A percentile compares a stretch with the other conserved stretches of the same genome.
Evolutionary conservation across 257 asterid genomes (phyloP).

Genomic region (Solanum acaule): DNA sequence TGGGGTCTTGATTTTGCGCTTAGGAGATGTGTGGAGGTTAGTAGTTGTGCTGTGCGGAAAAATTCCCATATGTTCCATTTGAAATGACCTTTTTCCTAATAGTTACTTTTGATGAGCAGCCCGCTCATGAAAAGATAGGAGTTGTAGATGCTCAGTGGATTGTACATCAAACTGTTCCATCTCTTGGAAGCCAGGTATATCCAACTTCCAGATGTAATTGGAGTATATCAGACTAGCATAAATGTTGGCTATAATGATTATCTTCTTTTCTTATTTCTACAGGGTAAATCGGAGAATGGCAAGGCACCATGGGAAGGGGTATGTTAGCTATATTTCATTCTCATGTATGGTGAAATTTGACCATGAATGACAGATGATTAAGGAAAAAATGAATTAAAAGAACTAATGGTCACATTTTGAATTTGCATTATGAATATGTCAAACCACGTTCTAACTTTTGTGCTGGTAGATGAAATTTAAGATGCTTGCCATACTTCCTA

Average conservation of each 20-base stretch:
- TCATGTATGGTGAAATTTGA: not conserved
- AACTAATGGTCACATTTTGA: not conserved
- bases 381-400: not conserved
- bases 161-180: conserved; percentile 92
- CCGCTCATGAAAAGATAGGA: conserved; percentile 91
- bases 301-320: conserved; percentile 99
- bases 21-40: conserved; percentile 85
- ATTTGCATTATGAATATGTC: not conserved
- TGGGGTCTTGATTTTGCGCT: conserved; percentile 99
- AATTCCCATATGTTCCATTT: not conserved
- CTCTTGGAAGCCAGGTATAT: conserved; percentile 82
- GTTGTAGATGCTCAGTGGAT: conserved; percentile 94
- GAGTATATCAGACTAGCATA: not conserved
- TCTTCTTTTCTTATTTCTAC: conserved; percentile 3
- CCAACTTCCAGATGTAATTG: not conserved
- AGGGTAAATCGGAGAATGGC: conserved; percentile 77
- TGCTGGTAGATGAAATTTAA: not conserved
- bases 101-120: conserved; percentile 27
- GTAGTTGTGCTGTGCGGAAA: not conserved
- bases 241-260: not conserved
- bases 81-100: not conserved
- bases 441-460: not conserved
- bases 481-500: not conserved
- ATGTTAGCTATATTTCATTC: conserved; percentile 6
- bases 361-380: not conserved